phyloP scores from a whole-genome alignment of 2,329 filamentous ascomycete genomes.

The Alternaria conjuncta region DNA sequence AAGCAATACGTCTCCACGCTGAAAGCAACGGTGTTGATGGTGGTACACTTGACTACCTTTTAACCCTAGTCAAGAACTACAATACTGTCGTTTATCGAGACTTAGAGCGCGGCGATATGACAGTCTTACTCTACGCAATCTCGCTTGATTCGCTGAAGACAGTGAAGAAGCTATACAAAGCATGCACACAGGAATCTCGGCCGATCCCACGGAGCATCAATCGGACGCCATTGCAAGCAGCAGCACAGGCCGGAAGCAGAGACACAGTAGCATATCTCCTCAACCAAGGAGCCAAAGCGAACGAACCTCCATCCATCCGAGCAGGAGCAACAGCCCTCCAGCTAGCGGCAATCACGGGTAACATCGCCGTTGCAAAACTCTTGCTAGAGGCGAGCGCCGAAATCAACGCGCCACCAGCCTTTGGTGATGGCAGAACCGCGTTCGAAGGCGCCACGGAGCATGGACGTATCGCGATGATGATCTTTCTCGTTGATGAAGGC shows the following conservation, averaged over 20 bases:
- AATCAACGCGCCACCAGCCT: not conserved
- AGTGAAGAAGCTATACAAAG: no score
- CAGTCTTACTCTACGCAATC: no score
- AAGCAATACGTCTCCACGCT: not conserved
- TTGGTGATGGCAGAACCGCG: conserved; percentile 11
- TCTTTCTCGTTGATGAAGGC: not conserved
- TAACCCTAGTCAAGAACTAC: no score
- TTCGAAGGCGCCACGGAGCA: conserved; percentile 38
- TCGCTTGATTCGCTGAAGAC: no score
- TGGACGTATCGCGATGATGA: conserved; percentile 37
- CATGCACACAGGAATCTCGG: no score
- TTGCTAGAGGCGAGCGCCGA: not conserved
- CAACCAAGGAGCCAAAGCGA: accelerated
- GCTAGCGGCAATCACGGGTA: not conserved
- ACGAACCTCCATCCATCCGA: not conserved
- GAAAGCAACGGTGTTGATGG: no score
- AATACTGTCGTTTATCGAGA: no score
- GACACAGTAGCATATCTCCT: not conserved
- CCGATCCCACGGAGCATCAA: no score
- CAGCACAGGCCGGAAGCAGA: not conserved
- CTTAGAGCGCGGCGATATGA: no score
- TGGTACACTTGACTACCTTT: no score
- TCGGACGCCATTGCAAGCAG: not conserved
- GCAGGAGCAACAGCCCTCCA: not conserved
- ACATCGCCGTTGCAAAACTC: not conserved